Conservation (phyloP, 2,329 filamentous ascomycete species). For the Grosmannia serpens region DNA sequence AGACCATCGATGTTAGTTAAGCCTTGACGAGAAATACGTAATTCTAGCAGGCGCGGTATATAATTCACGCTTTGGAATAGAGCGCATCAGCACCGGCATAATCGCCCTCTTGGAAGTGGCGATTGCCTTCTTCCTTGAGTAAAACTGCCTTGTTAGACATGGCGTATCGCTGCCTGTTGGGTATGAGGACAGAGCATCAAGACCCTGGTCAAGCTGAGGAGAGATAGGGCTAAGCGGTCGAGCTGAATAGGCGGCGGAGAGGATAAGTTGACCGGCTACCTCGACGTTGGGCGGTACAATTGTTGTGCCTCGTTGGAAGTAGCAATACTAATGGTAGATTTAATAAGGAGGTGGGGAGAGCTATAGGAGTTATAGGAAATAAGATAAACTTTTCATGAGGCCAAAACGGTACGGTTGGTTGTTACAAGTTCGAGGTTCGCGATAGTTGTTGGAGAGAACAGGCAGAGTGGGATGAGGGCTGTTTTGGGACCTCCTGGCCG, state of each 20-base stretch:
- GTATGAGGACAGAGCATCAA: neutral
- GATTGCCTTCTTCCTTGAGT: slow-evolving; percentile 51
- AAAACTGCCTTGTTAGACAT: slow-evolving; percentile 22
- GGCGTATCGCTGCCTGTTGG: neutral
- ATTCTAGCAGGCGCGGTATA: neutral
- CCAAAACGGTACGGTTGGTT: neutral
- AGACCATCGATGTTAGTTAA: neutral
- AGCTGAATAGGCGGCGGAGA: neutral
- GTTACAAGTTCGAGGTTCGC: neutral
- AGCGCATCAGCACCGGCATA: slow-evolving; percentile 53
- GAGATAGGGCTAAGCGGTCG: neutral
- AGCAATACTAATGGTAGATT: neutral
- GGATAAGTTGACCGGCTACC: neutral
- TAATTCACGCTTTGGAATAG: slow-evolving; percentile 59
- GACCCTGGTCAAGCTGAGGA: neutral
- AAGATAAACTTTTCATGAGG: neutral
- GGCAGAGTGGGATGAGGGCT: neutral
- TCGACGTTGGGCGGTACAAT: neutral
- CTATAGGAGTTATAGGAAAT: neutral
- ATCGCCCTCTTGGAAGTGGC: slow-evolving; percentile 52
- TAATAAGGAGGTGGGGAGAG: neutral
- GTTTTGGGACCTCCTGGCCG: neutral
- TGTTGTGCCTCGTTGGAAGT: neutral
- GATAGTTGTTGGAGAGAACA: neutral
- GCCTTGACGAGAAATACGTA: neutral